Percentiles rank a stretch among this genome's conserved stretches.
phyloP scores from a whole-genome alignment of 2,329 filamentous ascomycete genomes.

The Microcyclosporella mali region DNA sequence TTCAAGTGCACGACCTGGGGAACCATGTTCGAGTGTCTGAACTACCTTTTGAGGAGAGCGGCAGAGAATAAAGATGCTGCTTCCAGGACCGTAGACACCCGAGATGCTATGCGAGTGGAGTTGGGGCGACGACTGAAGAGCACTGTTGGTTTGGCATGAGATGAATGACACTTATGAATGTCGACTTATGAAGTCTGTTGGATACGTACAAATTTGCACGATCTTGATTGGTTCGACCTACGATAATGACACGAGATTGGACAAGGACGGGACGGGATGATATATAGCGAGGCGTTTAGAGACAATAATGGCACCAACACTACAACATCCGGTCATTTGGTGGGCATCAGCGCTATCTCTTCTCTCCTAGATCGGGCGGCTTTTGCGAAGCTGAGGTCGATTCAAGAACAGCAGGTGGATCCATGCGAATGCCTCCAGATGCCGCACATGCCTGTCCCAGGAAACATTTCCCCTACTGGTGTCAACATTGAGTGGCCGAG shows the following conservation, averaged over 20 bases:
- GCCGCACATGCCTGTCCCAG: too few relatives aligned
- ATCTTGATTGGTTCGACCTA: neutral
- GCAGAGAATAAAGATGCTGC: constrained; percentile 58
- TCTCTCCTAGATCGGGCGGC: too few relatives aligned
- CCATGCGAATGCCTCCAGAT: too few relatives aligned
- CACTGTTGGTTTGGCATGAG: constrained; percentile 16
- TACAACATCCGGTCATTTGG: too few relatives aligned
- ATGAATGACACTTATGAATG: neutral
- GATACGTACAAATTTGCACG: neutral
- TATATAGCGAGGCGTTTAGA: neutral
- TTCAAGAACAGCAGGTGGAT: too few relatives aligned
- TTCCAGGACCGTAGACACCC: constrained; percentile 47
- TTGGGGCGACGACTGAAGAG: constrained; percentile 28
- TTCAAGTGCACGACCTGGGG: constrained; percentile 56
- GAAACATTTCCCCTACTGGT: too few relatives aligned
- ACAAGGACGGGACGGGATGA: neutral
- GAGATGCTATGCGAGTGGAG: constrained; percentile 47
- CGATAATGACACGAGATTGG: neutral
- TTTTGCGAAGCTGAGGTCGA: too few relatives aligned
- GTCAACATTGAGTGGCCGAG: too few relatives aligned
- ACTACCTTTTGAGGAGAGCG: constrained; percentile 58
- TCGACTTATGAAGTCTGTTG: neutral
- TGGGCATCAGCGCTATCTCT: too few relatives aligned
- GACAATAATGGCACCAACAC: neutral
- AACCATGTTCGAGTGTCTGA: constrained; percentile 65